A percentile compares a stretch with the other conserved stretches of the same genome.
These are phyloP conservation scores for Arctium minus DNA, from an alignment of 129 eudicot genomes.

Conservation along the genomic window DNA sequence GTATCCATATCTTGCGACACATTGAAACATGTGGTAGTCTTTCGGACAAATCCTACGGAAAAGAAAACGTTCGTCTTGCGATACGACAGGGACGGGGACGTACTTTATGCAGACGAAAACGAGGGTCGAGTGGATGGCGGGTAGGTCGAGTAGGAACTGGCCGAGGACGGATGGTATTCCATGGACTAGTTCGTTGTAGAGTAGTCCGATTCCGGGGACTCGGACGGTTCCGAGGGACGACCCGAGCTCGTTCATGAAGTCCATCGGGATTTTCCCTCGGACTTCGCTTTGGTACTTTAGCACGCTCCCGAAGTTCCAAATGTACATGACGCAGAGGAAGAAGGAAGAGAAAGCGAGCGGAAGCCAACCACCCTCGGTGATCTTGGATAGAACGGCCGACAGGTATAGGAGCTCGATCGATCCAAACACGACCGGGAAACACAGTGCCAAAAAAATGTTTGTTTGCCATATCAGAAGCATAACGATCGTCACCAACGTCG, in stretches of 20 bases:
- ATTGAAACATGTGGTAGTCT: conserved; percentile 92
- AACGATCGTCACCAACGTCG: conserved; percentile 75
- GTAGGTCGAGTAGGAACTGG: conserved; percentile 71
- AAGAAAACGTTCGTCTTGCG: conserved; percentile 87
- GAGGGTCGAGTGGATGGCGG: conserved; percentile 84
- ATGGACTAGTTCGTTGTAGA: conserved; percentile 86
- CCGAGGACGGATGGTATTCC: conserved; percentile 92
- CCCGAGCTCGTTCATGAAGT: conserved; percentile 77
- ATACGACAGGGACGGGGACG: conserved; percentile 84
- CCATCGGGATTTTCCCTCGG: conserved; percentile 73
- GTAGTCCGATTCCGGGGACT: conserved; percentile 79
- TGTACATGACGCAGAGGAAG: conserved; percentile 85
- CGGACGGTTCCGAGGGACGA: conserved; percentile 84
- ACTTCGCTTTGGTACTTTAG: conserved; percentile 88
- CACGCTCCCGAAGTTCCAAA: conserved; percentile 96
- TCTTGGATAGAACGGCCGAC: conserved; percentile 80
- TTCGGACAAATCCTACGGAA: conserved; percentile 82
- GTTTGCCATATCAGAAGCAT: conserved; percentile 99
- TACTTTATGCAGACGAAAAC: conserved; percentile 87
- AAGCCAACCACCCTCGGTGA: conserved; percentile 93
- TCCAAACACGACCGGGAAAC: conserved; percentile 73
- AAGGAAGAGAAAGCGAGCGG: conserved; percentile 76
- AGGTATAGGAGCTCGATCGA: conserved; percentile 71
- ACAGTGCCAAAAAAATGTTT: conserved; percentile 56
- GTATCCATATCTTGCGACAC: conserved; percentile 89